Conservation (phyloP, 2,329 filamentous ascomycete species). For the Xylaria sp. region DNA sequence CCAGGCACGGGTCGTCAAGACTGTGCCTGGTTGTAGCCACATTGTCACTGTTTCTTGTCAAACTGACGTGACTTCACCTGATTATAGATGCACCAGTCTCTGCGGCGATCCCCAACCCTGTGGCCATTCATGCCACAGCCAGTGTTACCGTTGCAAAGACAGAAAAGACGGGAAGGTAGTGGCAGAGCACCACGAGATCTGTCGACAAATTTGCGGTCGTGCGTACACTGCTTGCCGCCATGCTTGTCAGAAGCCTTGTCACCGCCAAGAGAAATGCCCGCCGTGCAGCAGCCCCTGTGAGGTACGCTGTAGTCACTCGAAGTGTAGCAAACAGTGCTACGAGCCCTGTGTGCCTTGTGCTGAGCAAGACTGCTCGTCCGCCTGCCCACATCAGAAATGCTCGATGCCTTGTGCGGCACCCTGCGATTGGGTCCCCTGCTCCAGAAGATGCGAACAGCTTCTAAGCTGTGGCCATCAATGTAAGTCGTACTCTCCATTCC, state of each 20-base stretch:
- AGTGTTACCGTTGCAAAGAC: slow-evolving; percentile 61
- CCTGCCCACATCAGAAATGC: slow-evolving; percentile 61
- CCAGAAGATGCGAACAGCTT: slow-evolving; percentile 62
- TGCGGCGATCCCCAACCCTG: slow-evolving; percentile 63
- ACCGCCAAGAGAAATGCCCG: slow-evolving; percentile 58
- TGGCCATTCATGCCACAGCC: slow-evolving; percentile 65
- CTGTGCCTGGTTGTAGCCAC: slow-evolving; percentile 67
- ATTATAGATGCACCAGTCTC: slow-evolving; percentile 58
- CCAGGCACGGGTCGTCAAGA: slow-evolving; percentile 55
- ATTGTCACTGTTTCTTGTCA: slow-evolving; percentile 60
- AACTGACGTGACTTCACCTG: slow-evolving; percentile 53
- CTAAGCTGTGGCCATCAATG: slow-evolving; percentile 71
- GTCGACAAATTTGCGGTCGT: slow-evolving; percentile 61
- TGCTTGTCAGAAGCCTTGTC: slow-evolving; percentile 62
- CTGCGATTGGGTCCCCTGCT: slow-evolving; percentile 74
- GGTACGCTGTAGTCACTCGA: slow-evolving; percentile 65
- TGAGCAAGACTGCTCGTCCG: slow-evolving; percentile 62
- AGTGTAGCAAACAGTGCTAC: slow-evolving; percentile 64
- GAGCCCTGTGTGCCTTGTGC: slow-evolving; percentile 72
- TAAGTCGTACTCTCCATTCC: slow-evolving; percentile 30
- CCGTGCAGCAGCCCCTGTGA: slow-evolving; percentile 64
- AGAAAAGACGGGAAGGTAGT: slow-evolving; percentile 48
- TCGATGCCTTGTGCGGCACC: slow-evolving; percentile 64
- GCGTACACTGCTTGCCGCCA: slow-evolving; percentile 66
- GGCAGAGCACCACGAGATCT: slow-evolving; percentile 57